Evolutionary conservation across 2,329 filamentous ascomycete genomes (phyloP).

Genomic region (Pochonia chlamydosporia): DNA sequence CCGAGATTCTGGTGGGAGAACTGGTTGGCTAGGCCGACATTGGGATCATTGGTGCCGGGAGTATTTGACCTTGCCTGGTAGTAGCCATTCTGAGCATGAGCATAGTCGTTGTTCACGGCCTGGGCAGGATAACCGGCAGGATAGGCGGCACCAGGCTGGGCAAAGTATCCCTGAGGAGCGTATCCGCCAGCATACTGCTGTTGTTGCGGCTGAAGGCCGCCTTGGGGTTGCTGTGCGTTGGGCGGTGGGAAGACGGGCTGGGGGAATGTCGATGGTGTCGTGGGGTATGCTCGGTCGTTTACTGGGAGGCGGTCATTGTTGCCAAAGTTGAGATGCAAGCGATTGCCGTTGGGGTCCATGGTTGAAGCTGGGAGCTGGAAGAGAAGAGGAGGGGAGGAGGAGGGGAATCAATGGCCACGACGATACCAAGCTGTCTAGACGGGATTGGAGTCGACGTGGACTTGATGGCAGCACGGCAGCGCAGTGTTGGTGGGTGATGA

Average conservation of each 20-base stretch:
- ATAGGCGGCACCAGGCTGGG: conserved; percentile 55
- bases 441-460: neutral
- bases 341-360: conserved; percentile 54
- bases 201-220: conserved; percentile 21
- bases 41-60: conserved; percentile 69
- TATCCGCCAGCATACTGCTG: conserved; percentile 44
- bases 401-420: neutral
- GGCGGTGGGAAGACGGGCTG: conserved; percentile 65
- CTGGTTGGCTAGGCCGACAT: conserved; percentile 88
- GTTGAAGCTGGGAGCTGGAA: neutral
- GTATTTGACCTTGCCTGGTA: conserved; percentile 51
- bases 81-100: conserved; percentile 37
- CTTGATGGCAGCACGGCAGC: neutral
- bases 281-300: conserved; percentile 68
- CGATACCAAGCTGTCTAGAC: neutral
- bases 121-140: conserved; percentile 34
- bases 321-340: conserved; percentile 61
- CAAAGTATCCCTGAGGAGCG: conserved; percentile 50
- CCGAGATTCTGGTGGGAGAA: conserved; percentile 95
- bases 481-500: neutral
- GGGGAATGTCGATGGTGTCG: conserved; percentile 92
- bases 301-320: conserved; percentile 58
- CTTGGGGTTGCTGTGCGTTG: conserved; percentile 31
- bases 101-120: conserved; percentile 40
- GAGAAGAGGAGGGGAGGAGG: neutral